These are phyloP conservation scores for Plantago ovata DNA, from an alignment of 257 asterid species.

Conservation along the genomic window DNA sequence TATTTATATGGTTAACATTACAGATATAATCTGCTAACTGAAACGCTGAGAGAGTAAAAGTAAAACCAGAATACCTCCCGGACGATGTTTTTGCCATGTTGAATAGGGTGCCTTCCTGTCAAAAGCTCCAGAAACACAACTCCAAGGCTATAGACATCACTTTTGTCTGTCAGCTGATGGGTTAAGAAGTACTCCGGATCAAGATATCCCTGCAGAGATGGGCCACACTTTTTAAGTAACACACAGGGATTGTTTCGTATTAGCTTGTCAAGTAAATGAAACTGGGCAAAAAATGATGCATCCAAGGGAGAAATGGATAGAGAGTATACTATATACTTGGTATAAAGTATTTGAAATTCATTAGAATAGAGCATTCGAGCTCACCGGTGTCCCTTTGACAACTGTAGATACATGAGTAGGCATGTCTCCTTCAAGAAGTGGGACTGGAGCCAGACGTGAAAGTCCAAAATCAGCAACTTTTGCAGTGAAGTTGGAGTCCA, in stretches of 20 bases:
- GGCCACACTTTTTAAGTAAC: not conserved
- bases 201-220: conserved; percentile 75
- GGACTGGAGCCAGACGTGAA: conserved; percentile 83
- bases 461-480: conserved; percentile 98
- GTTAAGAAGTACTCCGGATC: conserved; percentile 97
- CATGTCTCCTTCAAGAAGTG: conserved; percentile 66
- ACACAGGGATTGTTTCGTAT: not conserved
- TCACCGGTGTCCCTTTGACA: conserved; percentile 96
- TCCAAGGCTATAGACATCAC: conserved; percentile 96
- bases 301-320: not conserved
- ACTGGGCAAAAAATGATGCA: not conserved
- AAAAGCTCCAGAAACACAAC: conserved; percentile 88
- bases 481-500: conserved; percentile 67
- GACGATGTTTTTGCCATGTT: conserved; percentile 95
- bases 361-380: conserved; percentile 16
- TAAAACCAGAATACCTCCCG: conserved; percentile 65
- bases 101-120: conserved; percentile 93
- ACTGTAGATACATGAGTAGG: conserved; percentile 90
- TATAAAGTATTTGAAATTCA: not conserved
- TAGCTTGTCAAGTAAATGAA: not conserved
- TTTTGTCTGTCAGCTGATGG: conserved; percentile 87
- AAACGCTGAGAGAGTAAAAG: not conserved
- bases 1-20: not conserved
- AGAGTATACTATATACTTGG: too few species aligned
- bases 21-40: not conserved